Evolutionary conservation across 495 filamentous ascomycete genomes (phyloP).

Genomic region (Chaetomidium leptoderma): DNA sequence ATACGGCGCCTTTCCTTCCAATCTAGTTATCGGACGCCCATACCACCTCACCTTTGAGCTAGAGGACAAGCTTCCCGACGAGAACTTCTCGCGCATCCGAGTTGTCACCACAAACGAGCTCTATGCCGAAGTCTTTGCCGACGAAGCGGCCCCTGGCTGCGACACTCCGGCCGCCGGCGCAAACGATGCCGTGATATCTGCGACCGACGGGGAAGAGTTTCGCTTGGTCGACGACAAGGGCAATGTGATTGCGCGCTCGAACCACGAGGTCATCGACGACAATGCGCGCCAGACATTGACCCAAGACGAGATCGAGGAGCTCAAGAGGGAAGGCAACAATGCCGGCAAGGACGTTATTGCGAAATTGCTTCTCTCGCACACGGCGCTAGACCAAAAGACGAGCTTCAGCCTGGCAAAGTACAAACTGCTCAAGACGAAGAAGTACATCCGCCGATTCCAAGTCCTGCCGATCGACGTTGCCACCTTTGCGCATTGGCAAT

Average conservation of each 20-base stretch:
- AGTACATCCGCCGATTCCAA: slow-evolving; percentile 84
- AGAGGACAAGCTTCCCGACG: slow-evolving; percentile 58
- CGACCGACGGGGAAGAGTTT: slow-evolving; percentile 35
- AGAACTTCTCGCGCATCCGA: slow-evolving; percentile 58
- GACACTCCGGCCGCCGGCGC: slow-evolving; percentile 32
- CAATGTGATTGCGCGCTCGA: slow-evolving; percentile 67
- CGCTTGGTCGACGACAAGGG: slow-evolving; percentile 45
- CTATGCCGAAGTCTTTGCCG: slow-evolving; percentile 70
- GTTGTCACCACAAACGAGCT: slow-evolving; percentile 78
- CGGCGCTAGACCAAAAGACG: slow-evolving; percentile 87
- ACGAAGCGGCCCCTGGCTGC: slow-evolving; percentile 40
- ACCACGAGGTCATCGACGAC: slow-evolving; percentile 75
- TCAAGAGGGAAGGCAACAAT: slow-evolving; percentile 73
- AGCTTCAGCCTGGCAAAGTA: slow-evolving; percentile 92
- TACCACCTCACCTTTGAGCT: slow-evolving; percentile 90
- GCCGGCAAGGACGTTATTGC: slow-evolving; percentile 85
- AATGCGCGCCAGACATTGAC: slow-evolving; percentile 75
- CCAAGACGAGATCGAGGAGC: slow-evolving; percentile 80
- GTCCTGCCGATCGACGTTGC: slow-evolving; percentile 77
- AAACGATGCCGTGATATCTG: slow-evolving; percentile 30
- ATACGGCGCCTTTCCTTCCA: slow-evolving; percentile 81
- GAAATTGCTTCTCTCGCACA: slow-evolving; percentile 79
- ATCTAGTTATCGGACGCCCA: slow-evolving; percentile 79
- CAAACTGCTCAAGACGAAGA: slow-evolving; percentile 85
- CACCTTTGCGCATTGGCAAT: slow-evolving; percentile 63